phyloP scores from a whole-genome alignment of 768 basidiomycete genomes.

The Coprinellus aureogranulatus region DNA sequence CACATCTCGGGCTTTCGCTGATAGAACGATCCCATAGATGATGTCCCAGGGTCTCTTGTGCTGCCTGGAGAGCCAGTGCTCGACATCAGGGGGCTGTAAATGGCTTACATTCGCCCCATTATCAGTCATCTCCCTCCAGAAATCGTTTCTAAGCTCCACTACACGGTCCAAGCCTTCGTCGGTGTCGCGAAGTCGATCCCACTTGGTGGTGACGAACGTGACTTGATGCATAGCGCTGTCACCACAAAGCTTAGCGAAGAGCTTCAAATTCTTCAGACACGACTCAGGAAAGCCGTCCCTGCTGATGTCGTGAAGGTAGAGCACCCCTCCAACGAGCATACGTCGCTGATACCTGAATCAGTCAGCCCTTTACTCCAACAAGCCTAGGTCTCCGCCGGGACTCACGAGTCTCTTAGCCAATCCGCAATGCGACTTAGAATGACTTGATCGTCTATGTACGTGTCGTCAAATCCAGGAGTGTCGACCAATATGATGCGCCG shows the following conservation, averaged over 20 bases:
- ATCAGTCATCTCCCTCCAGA: no score
- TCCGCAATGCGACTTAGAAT: constrained; percentile 15
- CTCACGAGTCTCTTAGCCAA: constrained; percentile 17
- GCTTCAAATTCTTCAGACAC: neutral
- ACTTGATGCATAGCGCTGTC: neutral
- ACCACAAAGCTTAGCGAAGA: constrained; percentile 13
- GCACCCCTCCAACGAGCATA: constrained; percentile 7
- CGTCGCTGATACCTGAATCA: constrained; percentile 11
- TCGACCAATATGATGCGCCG: constrained; percentile 11
- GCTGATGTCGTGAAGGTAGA: constrained; percentile 12
- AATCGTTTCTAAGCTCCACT: no score
- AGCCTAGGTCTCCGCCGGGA: no score
- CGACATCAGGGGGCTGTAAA: no score
- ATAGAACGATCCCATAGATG: no score
- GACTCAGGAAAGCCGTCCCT: constrained; percentile 2
- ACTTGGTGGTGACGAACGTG: constrained; percentile 11
- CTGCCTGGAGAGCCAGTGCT: no score
- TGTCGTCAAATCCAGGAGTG: constrained; percentile 24
- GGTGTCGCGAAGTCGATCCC: constrained; percentile 1
- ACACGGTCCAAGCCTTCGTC: no score
- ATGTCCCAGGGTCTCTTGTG: no score
- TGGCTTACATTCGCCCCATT: no score
- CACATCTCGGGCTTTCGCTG: no score
- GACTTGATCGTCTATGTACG: constrained; percentile 10
- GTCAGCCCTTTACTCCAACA: no score